Evolutionary conservation across 2,329 filamentous ascomycete species (phyloP), one percentile per base, ranked within the genome.

Genomic region (Zalaria sp.): DNA sequence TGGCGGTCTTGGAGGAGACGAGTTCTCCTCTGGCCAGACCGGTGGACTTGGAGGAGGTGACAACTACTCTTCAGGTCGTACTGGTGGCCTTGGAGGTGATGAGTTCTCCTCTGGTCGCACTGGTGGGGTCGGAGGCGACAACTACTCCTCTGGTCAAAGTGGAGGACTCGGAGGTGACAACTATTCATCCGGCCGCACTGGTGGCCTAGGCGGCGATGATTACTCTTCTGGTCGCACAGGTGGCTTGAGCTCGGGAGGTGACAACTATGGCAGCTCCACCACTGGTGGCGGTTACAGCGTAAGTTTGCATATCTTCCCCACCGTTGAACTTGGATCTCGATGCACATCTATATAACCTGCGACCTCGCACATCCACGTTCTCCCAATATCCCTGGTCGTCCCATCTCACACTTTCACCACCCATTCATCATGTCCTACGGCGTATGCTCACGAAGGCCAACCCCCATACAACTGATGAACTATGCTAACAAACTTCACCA

Each of bases 251-350:
- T 25, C 27, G 9, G 39, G 42, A 31, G 26, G 34, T 11, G 42
- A 41, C 34, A 38, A 5, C 38, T 40, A 39, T 8, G 43, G 41
- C 29, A 44, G 36, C 43, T 34, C 34, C 39, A 41, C 25, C n/a
- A 28, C 18, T 28, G 29, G 29, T n/a, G 29, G 29, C 7, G 29
- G 7, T 32, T 32, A 32, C n/a, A n/a, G 29, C 29, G 29, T 32
- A 32, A 32, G 29, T 32, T 7, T 32, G 29, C 29, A 32, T 7
- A n/a, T 7, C 29, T 32, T 26, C 37, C 18, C 18, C 18, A 18
- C 18, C 18, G 18, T 18, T 18, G 18, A 18, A 18, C 18, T 18
- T 18, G 18, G 18, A 18, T 18, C 18, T 18, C 18, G 18, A 18
- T 18, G 18, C 18, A 18, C 18, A 18, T 18, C 18, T 18, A 18